These are phyloP conservation scores for Aspergillus bertholletiae DNA, from an alignment of 495 filamentous ascomycete genomes.

Conservation along the genomic window DNA sequence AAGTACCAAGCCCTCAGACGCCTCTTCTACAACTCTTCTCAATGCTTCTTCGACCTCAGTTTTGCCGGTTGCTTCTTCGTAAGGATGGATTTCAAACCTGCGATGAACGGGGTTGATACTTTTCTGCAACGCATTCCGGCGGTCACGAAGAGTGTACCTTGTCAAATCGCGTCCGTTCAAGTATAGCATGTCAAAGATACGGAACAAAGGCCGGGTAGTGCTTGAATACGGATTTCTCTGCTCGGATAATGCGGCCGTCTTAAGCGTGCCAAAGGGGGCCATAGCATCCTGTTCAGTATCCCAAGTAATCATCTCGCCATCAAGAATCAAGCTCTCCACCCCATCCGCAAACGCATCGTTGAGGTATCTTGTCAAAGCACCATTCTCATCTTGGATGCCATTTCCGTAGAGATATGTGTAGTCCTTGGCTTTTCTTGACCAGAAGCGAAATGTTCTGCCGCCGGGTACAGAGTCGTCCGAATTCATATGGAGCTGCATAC, in stretches of 20 bases:
- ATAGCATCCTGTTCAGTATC: constrained; percentile 82
- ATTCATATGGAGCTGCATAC: constrained; percentile 94
- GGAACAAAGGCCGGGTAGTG: constrained; percentile 75
- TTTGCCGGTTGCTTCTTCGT: constrained; percentile 59
- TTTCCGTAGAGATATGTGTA: constrained; percentile 93
- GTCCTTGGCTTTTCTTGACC: constrained; percentile 95
- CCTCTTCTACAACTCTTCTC: constrained; percentile 78
- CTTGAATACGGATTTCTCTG: constrained; percentile 72
- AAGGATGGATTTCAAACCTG: constrained; percentile 80
- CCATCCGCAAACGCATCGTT: constrained; percentile 72
- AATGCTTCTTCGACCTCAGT: constrained; percentile 74
- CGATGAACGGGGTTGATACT: constrained; percentile 63
- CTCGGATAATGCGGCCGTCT: constrained; percentile 81
- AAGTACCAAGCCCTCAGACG: constrained; percentile 86
- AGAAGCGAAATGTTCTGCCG: constrained; percentile 77
- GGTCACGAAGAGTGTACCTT: constrained; percentile 76
- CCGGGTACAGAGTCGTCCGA: constrained; percentile 64
- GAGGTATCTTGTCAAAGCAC: constrained; percentile 77
- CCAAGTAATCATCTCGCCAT: constrained; percentile 99
- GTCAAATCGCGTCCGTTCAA: constrained; percentile 79
- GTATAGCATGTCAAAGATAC: constrained; percentile 87
- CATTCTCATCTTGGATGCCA: constrained; percentile 68
- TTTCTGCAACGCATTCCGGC: constrained; percentile 68
- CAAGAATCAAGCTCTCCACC: constrained; percentile 83
- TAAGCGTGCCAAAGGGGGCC: constrained; percentile 87